Base-by-base conservation (phyloP, 371 early-diverging fungal genomes). In the Zychaea mexicana region DNA sequence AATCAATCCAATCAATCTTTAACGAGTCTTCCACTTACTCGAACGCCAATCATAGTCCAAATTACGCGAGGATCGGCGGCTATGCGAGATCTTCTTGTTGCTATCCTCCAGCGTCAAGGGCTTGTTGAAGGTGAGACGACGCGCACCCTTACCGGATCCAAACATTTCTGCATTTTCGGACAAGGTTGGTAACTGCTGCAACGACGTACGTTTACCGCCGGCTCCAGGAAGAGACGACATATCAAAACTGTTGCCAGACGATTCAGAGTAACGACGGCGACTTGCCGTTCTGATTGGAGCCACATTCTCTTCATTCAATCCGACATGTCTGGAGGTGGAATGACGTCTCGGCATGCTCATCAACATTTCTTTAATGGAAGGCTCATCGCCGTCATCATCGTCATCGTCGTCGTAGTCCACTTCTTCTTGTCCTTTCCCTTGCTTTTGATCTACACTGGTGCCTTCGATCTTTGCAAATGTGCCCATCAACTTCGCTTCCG, bases 401-500 rank as follows among this genome's bases (percentile, higher is more conserved):
- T 49, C 49, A 6, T 49, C 49, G 5, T 49, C 49, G 6, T 49
- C 22, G 19, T 46, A 28, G 28, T 45, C 15, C 42, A 33, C 39
- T 55, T 49, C 49, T 49, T 4, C 22, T 6, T n/a, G n/a, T n/a
- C n/a, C n/a, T n/a, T n/a, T n/a, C n/a, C n/a, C n/a, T n/a, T n/a
- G n/a, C n/a, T 49, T 24, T 10, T 21, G 8, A 24, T 49, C 49
- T 12, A 24, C 10, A 24, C 24, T 24, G 42, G 6, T 54, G 5
- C 26, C 57, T 42, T 26, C 55, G 36, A 27, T 57, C 9, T 57
- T 56, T 60, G 49, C 62, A 53, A 60, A 69, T 1, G 72, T 67
- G 2, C 78, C 78, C 65, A 67, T 60, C 31, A 78, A 53, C 32
- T 78, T 78, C 15, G 73, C 78, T 38, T 72, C 75, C 19, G 78